Evolutionary conservation across 2,329 filamentous ascomycete species (phyloP), one percentile per base, ranked within the genome.

Genomic region (Cladosporium colombiae): DNA sequence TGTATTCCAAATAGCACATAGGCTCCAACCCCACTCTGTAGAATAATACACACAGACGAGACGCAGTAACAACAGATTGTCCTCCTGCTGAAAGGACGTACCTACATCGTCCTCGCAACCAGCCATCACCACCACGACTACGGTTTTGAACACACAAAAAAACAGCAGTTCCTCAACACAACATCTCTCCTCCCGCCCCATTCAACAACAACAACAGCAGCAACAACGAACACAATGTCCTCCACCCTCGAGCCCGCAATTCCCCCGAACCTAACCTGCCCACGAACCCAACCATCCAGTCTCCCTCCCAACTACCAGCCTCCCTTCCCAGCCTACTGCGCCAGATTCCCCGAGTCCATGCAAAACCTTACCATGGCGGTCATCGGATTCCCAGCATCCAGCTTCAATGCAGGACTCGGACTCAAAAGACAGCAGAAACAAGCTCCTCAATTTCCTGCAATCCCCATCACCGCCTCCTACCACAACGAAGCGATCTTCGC

Each of bases 401-500:
- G 62, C 62, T 14, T 25, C 56, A 18, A 46, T 63, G 0, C 11
- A 59, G n/a, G 31, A 35, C 13, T 63, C 67, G 27, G 37, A 44
- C 16, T 65, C 67, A 23, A 46, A 65, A 62, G 35, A 10, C 31
- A 3, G 63, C 62, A 10, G 66, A 27, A 50, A 66, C 58, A 64
- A 69, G 18, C 7, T 44, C 5, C 18, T 44, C 37, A 7, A 5
- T 27, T 60, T 71, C n/a, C 63, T 68, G 5, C 59, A 33, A 2
- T 66, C 73, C 16, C 68, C 70, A 27, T 57, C 66, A 2, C 68
- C 63, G 67, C 66, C 8, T 74, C 72, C 8, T 74, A 71, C 37
- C 77, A 73, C 67, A 81, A 79, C 67, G 66, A 78, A 64, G 73
- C 74, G 1, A 70, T 78, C 11, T 70, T 81, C 23, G 76, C 78